Evolutionary conservation across 768 basidiomycete genomes (phyloP), one percentile per base, ranked within the genome.

Genomic region (Lactifluus piperatus): DNA sequence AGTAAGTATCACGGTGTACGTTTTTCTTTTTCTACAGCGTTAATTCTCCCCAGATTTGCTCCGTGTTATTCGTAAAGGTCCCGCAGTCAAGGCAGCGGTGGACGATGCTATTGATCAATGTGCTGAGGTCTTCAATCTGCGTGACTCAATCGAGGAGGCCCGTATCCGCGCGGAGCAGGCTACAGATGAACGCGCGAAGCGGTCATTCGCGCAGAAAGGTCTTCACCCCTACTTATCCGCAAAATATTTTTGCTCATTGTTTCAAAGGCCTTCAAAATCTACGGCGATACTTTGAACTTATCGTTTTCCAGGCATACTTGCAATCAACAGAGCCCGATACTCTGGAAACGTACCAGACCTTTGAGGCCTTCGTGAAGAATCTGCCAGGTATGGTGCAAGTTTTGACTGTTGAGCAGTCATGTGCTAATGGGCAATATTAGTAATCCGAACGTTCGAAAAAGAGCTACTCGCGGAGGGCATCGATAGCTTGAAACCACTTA

Each of bases 401-500:
- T 51, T 20, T 57, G 83, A 89, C 92, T 9, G 89, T 91, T 72
- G 44, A 14, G 11, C 10, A 49, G 7, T 41, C 39, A 44, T 5
- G 32, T 34, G 30, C 46, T 36, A 36, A 62, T 32, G 32, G 6
- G 18, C 51, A 11, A 39, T 36, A 11, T 47, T 58, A 89, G 95
- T 98, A 14, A 93, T 98, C 73, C 88, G 87, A 70, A 99, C 97
- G 0, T 94, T 98, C 60, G 85, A 94, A 74, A 92, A 90, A 60
- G 97, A 98, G 62, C 78, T 99, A 46, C 72, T 84, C 44, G 79
- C 78, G 18, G 87, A 93, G n/a, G 86, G 86, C 4, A 70, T 90
- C 50, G 79, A 88, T 58, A 85, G 87, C 0, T 71, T 99, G 54
- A 87, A 85, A 58, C 94, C 94, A 3, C 76, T 98, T 9, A 85